These are phyloP conservation scores for Globisporangium iwayamae DNA, from an alignment of 352 stramenopile genomes.

Conservation along the genomic window DNA sequence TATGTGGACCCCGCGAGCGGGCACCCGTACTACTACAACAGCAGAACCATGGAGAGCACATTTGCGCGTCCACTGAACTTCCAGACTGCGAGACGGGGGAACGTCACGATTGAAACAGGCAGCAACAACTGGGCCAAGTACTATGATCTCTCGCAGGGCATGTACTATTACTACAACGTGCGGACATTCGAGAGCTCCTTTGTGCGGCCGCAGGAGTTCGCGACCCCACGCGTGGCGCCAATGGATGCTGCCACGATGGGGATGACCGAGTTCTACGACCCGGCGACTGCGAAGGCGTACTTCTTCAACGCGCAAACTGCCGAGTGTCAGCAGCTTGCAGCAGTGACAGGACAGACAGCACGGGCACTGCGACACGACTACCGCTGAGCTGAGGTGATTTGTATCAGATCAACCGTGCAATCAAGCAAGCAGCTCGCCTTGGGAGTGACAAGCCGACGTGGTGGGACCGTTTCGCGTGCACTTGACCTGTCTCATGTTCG, in stretches of 20 bases:
- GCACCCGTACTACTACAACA: conserved; percentile 81
- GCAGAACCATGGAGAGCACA: conserved; percentile 60
- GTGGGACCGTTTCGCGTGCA: background rate
- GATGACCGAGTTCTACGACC: conserved; percentile 37
- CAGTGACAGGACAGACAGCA: background rate
- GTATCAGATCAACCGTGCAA: background rate
- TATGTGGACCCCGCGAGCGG: conserved; percentile 46
- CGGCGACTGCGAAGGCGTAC: conserved; percentile 35
- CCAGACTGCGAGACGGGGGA: conserved; percentile 17
- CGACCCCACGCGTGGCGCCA: conserved; percentile 32
- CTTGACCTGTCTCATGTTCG: background rate
- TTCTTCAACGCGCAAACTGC: conserved; percentile 46
- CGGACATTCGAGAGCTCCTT: conserved; percentile 41
- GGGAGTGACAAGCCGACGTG: background rate
- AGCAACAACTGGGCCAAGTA: conserved; percentile 44
- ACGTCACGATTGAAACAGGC: conserved; percentile 7
- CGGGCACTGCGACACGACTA: conserved; percentile 7
- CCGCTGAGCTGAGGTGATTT: conserved; percentile 6
- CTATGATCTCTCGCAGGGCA: conserved; percentile 43
- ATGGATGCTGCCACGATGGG: conserved; percentile 8
- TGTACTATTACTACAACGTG: conserved; percentile 72
- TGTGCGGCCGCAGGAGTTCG: conserved; percentile 36
- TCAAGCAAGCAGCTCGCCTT: background rate
- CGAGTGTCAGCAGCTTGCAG: conserved; percentile 38
- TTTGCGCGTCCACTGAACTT: conserved; percentile 32